Base-by-base conservation (phyloP, 2,329 filamentous ascomycete genomes). In the Pseudocercospora fuligena region DNA sequence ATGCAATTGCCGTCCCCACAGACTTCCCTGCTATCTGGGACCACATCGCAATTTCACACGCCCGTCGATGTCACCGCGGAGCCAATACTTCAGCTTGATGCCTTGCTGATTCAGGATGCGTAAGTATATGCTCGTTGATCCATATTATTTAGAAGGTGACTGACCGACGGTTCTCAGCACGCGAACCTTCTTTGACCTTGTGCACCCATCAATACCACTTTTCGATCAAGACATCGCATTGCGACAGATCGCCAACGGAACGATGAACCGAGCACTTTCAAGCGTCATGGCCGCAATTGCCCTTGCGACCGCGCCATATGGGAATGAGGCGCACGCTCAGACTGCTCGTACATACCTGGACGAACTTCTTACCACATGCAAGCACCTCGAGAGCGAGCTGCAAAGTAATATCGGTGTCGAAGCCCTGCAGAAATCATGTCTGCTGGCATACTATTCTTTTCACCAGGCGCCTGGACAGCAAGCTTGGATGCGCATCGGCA, bases 371-470 rank as follows among this genome's bases (percentile, higher is more conserved):
- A n/a, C 51, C 23, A 56, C 51, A 9, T 25, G 19, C 27, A 31
- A 56, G 23, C 29, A n/a, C 27, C 16, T 56, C 29, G 51, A 56
- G 16, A 29, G 16, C 19, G 29, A 31, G 12, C 25, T 56, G 25
- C 51, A 56, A 16, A 25, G 51, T 25, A 29, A 31, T 16, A 56
- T 56, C 23, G 27, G 23, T n/a, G 51, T 56, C 11, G 51, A 56
- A 25, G n/a, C 51, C 16, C n/a, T 56, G n/a, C 51, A 56, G 14
- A 23, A 29, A 31, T 23, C 51, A 3, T 56, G 51, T 31, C 51
- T 56, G 16, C 23, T 56, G 21, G 51, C 51, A n/a, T 56, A 56
- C 51, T 56, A 56, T 23, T 56, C 51, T 11, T 56, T 56, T 14
- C 51, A 56, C 23, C 51, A 56, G 27, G 51, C 19, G 16, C 51